These are phyloP conservation scores for Exophiala phaeomuriformis DNA, from an alignment of 2,329 filamentous ascomycete species.

Conservation along the genomic window DNA sequence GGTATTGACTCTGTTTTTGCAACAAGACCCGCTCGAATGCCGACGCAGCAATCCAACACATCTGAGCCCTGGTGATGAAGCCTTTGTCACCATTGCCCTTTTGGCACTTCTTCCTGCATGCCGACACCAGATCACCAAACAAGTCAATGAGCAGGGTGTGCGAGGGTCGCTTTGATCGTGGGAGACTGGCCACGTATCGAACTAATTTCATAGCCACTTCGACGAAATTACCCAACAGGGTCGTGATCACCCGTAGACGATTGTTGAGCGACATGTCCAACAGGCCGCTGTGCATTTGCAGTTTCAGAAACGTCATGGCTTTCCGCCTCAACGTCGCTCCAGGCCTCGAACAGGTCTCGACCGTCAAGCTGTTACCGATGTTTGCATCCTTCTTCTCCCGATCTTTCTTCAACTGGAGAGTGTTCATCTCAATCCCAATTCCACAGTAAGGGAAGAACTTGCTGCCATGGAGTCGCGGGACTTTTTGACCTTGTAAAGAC, in stretches of 20 bases:
- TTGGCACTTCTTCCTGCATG: slow-evolving; percentile 52
- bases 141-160: slow-evolving; percentile 56
- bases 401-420: slow-evolving; percentile 68
- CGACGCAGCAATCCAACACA: slow-evolving; percentile 57
- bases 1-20: slow-evolving; percentile 64
- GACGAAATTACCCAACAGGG: slow-evolving; percentile 65
- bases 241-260: slow-evolving; percentile 59
- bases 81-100: slow-evolving; percentile 46
- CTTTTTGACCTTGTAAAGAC: slow-evolving; percentile 45
- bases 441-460: slow-evolving; percentile 83
- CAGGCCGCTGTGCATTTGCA: slow-evolving; percentile 78
- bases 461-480: slow-evolving; percentile 44
- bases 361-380: slow-evolving; percentile 65
- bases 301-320: slow-evolving; percentile 66
- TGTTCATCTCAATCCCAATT: slow-evolving; percentile 63
- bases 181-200: slow-evolving; percentile 55
- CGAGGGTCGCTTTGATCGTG: slow-evolving; percentile 49
- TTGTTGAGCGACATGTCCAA: slow-evolving; percentile 75
- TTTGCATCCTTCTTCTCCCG: slow-evolving; percentile 50
- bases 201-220: slow-evolving; percentile 72
- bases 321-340: slow-evolving; percentile 77
- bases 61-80: slow-evolving; percentile 52
- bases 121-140: slow-evolving; percentile 57
- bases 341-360: slow-evolving; percentile 64
- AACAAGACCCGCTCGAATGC: slow-evolving; percentile 64